These are phyloP conservation scores for Rhynchospora tenuis DNA, from an alignment of 176 grass and related monocot genomes.

Conservation along the genomic window DNA sequence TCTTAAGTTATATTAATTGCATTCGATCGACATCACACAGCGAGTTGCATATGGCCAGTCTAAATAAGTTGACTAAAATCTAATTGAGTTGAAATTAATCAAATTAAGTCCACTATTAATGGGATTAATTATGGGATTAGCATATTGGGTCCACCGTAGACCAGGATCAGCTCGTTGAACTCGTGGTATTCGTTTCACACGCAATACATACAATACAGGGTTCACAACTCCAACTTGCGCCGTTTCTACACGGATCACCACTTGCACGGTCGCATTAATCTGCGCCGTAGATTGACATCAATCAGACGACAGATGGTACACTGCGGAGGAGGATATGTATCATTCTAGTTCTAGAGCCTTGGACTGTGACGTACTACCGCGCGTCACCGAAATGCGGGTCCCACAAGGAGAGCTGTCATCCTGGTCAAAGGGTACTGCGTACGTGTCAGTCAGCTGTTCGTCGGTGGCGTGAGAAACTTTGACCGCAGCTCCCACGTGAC, in stretches of 20 bases:
- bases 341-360: neutral
- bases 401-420: neutral
- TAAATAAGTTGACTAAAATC: neutral
- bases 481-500: conserved; percentile 24
- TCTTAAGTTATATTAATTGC: neutral
- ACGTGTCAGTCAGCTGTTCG: conserved; percentile 23
- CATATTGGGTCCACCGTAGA: neutral
- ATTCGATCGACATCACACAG: neutral
- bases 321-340: neutral
- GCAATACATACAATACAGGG: neutral
- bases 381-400: neutral
- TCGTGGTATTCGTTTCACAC: neutral
- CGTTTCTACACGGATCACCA: neutral
- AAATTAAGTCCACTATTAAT: no score
- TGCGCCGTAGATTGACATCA: conserved; percentile 20
- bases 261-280: neutral
- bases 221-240: neutral
- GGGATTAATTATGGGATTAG: neutral
- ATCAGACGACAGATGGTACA: neutral
- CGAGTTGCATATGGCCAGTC: no score
- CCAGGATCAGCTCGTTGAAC: neutral
- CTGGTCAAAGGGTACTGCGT: conserved; percentile 25
- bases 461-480: conserved; percentile 33
- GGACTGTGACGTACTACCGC: neutral
- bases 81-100: neutral